Conservation (phyloP, 1,139 yeast genomes). For the Kodamaea plutei region DNA sequence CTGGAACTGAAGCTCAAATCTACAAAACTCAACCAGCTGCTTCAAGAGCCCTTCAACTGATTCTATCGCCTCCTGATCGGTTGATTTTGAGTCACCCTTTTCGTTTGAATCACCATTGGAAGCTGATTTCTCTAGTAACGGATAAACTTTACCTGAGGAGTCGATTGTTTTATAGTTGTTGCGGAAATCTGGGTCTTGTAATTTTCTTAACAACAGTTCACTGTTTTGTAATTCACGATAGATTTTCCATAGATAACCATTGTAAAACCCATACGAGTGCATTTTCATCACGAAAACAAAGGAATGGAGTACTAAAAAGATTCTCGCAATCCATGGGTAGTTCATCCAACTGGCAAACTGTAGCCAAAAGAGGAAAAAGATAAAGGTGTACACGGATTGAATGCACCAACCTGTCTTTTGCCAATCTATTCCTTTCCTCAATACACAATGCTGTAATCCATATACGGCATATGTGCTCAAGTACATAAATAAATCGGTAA, state of each 20-base stretch:
- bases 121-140: constrained; percentile 7
- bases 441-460: constrained; percentile 50
- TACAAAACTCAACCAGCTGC: constrained; percentile 56
- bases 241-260: constrained; percentile 80
- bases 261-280: constrained; percentile 86
- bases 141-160: constrained; percentile 5
- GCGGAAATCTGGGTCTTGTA: constrained; percentile 6
- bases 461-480: constrained; percentile 54
- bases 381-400: constrained; percentile 53
- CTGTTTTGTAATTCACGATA: constrained; percentile 54
- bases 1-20: constrained; percentile 57
- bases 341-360: constrained; percentile 46
- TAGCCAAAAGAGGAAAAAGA: constrained; percentile 47
- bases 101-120: constrained; percentile 10
- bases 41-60: constrained; percentile 28
- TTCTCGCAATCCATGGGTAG: constrained; percentile 85
- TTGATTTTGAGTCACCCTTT: constrained; percentile 13
- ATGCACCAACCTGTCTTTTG: constrained; percentile 53
- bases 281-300: constrained; percentile 85
- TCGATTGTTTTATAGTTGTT: not conserved
- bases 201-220: constrained; percentile 21
- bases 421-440: constrained; percentile 51
- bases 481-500: constrained; percentile 72
- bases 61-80: constrained; percentile 24
- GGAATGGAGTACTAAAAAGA: constrained; percentile 77